phyloP scores from a whole-genome alignment of 2,329 filamentous ascomycete species.

The Bipolaris sorokiniana region DNA sequence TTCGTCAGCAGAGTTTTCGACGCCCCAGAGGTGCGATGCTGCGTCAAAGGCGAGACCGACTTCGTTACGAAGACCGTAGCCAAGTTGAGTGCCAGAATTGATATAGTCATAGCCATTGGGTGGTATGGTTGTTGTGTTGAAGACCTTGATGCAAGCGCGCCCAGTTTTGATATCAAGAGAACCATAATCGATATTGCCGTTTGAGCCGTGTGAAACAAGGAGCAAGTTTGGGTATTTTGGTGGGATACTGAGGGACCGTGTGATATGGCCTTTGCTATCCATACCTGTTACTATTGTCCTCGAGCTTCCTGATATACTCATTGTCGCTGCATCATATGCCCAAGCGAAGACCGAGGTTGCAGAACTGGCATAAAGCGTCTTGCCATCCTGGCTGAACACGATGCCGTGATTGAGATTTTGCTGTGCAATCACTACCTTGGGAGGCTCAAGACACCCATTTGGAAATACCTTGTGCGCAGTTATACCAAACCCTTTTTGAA shows the following conservation, averaged over 20 bases:
- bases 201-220: conserved; percentile 69
- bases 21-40: conserved; percentile 49
- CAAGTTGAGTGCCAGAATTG: conserved; percentile 57
- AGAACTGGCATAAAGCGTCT: conserved; percentile 40
- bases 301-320: conserved; percentile 40
- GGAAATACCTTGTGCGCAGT: conserved; percentile 48
- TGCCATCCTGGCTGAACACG: conserved; percentile 34
- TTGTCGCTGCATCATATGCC: conserved; percentile 33
- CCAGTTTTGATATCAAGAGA: conserved; percentile 61
- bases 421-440: conserved; percentile 31
- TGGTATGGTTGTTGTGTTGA: conserved; percentile 52
- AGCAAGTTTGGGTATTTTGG: conserved; percentile 54
- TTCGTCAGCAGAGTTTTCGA: conserved; percentile 73
- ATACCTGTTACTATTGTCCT: conserved; percentile 34
- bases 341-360: conserved; percentile 35
- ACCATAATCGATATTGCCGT: conserved; percentile 64
- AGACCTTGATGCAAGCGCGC: conserved; percentile 68
- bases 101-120: conserved; percentile 50
- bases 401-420: conserved; percentile 42
- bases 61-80: conserved; percentile 73
- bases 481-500: conserved; percentile 50
- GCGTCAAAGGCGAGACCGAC: conserved; percentile 63
- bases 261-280: conserved; percentile 36
- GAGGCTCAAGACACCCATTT: conserved; percentile 36
- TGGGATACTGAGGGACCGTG: conserved; percentile 33